Base-by-base conservation (phyloP, 345 rosid species). In the Draba incana region DNA sequence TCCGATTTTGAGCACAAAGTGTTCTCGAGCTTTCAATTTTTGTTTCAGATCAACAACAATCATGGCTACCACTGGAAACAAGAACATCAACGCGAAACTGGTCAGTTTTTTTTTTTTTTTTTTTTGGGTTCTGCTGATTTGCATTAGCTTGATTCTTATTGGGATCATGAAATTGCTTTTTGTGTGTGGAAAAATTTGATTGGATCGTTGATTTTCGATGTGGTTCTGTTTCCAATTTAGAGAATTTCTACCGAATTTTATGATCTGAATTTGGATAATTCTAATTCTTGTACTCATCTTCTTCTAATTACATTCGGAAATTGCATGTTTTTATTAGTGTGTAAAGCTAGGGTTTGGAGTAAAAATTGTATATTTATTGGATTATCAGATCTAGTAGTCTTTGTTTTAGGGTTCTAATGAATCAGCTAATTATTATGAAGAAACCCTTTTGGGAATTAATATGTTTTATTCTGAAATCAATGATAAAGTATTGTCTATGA, bases 61-160 rank as follows among this genome's bases (percentile, higher is more conserved):
- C 56, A 75, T 75, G 78, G 75, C 78, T 2, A 62, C 27, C 28
- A 31, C 78, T 56, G 78, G 75, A 49, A 75, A 75, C 70, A 75
- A 75, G 66, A 75, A 49, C 78, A 75, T 75, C 75, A 75, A 75
- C 70, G 78, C 78, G 5, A 75, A 75, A 68, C 24, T 75, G 75
- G 78, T 75, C 13, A 23, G 70, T 23, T 33, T 43, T 8, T 8
- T 20, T n/a, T 16, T 8, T 20, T n/a, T 16, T 37, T 42, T 2
- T 3, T 28, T 28, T 20, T 20, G 20, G 20, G 31, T 3, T 28
- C 5, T 20, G 4, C 24, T 41, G 33, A 41, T 56, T 72, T 27
- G 3, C 24, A 46, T 38, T 13, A 11, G 51, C 43, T 62, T 4
- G 56, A 11, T 43, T 11, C 16, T 2, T 57, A n/a, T 4, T 31